phyloP scores from a whole-genome alignment of 331 rosid genomes.

The Saraca asoca region DNA sequence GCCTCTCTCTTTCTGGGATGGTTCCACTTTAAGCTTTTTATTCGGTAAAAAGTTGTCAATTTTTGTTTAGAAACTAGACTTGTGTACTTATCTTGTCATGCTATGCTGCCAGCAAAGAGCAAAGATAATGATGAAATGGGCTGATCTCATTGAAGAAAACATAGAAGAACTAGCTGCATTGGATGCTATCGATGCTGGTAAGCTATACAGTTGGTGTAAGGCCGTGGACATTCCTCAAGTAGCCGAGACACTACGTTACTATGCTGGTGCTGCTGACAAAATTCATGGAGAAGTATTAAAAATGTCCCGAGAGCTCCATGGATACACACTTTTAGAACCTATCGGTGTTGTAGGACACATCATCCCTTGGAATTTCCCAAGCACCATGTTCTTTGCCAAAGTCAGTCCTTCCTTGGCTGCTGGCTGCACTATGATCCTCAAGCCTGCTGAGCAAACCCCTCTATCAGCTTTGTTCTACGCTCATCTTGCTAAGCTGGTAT shows the following conservation, averaged over 20 bases:
- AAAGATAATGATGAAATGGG: slow-evolving; percentile 65
- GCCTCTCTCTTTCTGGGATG: too few species aligned
- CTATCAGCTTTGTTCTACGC: slow-evolving; percentile 82
- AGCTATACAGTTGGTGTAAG: slow-evolving; percentile 42
- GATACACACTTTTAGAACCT: slow-evolving; percentile 75
- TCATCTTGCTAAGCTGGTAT: slow-evolving; percentile 75
- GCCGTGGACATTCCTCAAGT: slow-evolving; percentile 50
- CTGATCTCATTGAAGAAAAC: slow-evolving; percentile 69
- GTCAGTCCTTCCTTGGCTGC: slow-evolving; percentile 78
- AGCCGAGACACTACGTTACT: slow-evolving; percentile 59
- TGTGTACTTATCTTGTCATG: slow-evolving; percentile 6
- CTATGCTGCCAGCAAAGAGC: slow-evolving; percentile 59
- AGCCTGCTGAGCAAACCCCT: slow-evolving; percentile 94
- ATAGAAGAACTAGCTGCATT: slow-evolving; percentile 68
- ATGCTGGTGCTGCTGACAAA: slow-evolving; percentile 94
- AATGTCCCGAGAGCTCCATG: slow-evolving; percentile 56
- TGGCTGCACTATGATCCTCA: slow-evolving; percentile 85
- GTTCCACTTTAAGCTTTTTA: too few species aligned
- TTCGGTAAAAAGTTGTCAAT: too few species aligned
- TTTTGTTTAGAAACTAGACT: too few species aligned
- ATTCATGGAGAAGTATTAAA: slow-evolving; percentile 79
- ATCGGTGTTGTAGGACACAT: slow-evolving; percentile 90
- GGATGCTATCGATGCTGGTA: slow-evolving; percentile 77
- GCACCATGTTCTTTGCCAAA: slow-evolving; percentile 50
- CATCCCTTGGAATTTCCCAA: slow-evolving; percentile 88